Percentiles rank a stretch among this genome's conserved stretches.
These are phyloP conservation scores for Verticillium nubilum DNA, from an alignment of 2,329 filamentous ascomycete genomes.

Conservation along the genomic window DNA sequence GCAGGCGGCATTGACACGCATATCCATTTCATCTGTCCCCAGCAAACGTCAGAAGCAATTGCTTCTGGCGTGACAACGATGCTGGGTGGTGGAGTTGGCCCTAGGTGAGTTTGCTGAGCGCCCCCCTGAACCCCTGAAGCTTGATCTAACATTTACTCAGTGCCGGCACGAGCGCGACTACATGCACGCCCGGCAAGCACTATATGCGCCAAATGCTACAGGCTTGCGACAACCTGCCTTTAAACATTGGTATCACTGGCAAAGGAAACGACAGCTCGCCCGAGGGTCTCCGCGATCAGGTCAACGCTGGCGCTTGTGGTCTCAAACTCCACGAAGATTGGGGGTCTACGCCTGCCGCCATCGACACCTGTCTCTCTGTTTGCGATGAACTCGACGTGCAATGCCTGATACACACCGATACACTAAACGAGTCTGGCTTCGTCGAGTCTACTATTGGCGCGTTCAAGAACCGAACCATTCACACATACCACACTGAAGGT, in stretches of 20 bases:
- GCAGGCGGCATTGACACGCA: conserved; percentile 87
- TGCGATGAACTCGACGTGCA: conserved; percentile 92
- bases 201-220: conserved; percentile 88
- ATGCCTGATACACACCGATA: conserved; percentile 92
- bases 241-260: conserved; percentile 87
- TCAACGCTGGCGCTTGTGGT: conserved; percentile 78
- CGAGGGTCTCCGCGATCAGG: conserved; percentile 69
- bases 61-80: conserved; percentile 85
- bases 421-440: conserved; percentile 94
- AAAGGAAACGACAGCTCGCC: conserved; percentile 85
- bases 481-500: conserved; percentile 96
- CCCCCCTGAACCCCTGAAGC: background rate
- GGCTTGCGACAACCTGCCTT: conserved; percentile 71
- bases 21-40: conserved; percentile 92
- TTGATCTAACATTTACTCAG: conserved; percentile 33
- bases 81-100: conserved; percentile 85
- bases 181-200: conserved; percentile 80
- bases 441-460: conserved; percentile 86
- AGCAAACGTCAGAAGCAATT: conserved; percentile 80
- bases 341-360: conserved; percentile 86
- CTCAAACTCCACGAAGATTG: conserved; percentile 96
- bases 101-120: conserved; percentile 51
- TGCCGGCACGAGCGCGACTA: conserved; percentile 86
- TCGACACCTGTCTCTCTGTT: conserved; percentile 77
- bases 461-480: conserved; percentile 81